These are phyloP conservation scores for Brassica nigra DNA, from an alignment of 345 rosid species.

Conservation along the genomic window DNA sequence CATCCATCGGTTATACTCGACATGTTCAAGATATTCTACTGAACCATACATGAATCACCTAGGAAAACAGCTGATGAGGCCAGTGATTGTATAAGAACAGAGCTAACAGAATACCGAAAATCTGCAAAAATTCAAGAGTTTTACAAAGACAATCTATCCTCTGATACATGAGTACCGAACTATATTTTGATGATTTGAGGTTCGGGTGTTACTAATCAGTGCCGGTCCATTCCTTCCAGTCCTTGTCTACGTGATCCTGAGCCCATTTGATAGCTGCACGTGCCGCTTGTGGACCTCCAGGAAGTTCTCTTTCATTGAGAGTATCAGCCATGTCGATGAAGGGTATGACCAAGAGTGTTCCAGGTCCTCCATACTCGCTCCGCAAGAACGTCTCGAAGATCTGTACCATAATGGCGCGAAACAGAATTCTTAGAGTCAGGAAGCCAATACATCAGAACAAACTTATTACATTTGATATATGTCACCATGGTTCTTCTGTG, in stretches of 20 bases:
- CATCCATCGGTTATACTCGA: no score
- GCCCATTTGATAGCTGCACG: constrained; percentile 93
- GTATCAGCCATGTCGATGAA: constrained; percentile 97
- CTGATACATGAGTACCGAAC: constrained; percentile 14
- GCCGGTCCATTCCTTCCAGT: constrained; percentile 91
- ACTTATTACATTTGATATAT: not conserved
- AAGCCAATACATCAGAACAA: not conserved
- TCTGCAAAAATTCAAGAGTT: constrained; percentile 16
- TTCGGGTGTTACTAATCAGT: constrained; percentile 28
- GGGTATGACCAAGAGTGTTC: constrained; percentile 81
- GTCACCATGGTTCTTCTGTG: not conserved
- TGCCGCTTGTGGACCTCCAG: constrained; percentile 96
- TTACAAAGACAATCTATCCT: not conserved
- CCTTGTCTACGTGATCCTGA: no score
- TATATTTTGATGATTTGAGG: not conserved
- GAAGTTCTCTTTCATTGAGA: constrained; percentile 65
- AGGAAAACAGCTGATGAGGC: not conserved
- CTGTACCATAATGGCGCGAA: constrained; percentile 43
- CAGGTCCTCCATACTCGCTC: constrained; percentile 87
- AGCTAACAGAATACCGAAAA: not conserved
- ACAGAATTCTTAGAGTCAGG: not conserved
- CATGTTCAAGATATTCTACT: no score
- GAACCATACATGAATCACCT: not conserved
- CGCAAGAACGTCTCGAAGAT: constrained; percentile 74
- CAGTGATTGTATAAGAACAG: not conserved